These are phyloP conservation scores for Fremontodendron californicum DNA, from an alignment of 345 rosid genomes.

Conservation along the genomic window DNA sequence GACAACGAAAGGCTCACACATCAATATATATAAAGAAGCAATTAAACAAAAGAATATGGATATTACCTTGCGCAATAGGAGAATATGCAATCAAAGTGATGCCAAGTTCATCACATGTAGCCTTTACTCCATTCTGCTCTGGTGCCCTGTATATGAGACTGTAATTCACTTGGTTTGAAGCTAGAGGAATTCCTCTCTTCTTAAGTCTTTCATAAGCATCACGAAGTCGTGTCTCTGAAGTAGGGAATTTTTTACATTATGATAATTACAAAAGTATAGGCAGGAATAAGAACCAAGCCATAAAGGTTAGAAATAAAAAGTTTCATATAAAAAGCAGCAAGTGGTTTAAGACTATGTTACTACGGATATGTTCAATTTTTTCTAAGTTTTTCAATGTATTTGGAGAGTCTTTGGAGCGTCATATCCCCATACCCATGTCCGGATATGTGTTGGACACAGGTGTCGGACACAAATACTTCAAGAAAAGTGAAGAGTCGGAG, in stretches of 20 bases:
- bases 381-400: no score
- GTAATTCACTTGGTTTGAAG: conserved; percentile 96
- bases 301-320: not conserved
- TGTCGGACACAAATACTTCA: no score
- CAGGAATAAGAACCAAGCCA: not conserved
- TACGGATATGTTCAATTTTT: no score
- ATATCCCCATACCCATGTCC: no score
- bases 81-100: conserved; percentile 86
- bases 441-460: no score
- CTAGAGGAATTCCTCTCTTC: conserved; percentile 85
- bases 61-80: conserved; percentile 89
- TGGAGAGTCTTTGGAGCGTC: no score
- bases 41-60: not conserved
- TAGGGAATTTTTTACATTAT: not conserved
- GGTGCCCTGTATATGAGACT: conserved; percentile 86
- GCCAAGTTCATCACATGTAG: conserved; percentile 90
- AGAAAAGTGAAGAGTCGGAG: no score
- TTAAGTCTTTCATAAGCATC: conserved; percentile 72
- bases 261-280: not conserved
- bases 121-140: conserved; percentile 87
- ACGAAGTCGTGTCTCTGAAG: conserved; percentile 74
- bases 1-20: not conserved
- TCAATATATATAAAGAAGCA: conserved; percentile 4
- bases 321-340: not conserved
- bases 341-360: no score